Evolutionary conservation across 2,329 filamentous ascomycete species (phyloP), one percentile per base, ranked within the genome.

Genomic region (Hypomyces rosellus): DNA sequence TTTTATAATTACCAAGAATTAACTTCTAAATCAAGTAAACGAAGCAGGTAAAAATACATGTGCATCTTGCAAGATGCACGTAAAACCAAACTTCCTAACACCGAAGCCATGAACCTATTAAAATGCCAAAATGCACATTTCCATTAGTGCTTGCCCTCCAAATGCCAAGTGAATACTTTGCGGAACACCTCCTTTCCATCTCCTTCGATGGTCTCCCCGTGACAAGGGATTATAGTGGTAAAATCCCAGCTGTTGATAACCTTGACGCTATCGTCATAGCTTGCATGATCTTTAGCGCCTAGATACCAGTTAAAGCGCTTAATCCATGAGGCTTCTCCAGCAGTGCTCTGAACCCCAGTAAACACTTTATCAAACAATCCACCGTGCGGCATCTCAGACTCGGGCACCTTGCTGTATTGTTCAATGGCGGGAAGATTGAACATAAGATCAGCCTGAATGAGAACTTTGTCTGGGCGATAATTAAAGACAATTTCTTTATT

Each of bases 401-500:
- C 61, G n/a, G 54, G 84, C 80, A 61, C 70, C 73, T 71, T 87
- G 78, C 56, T 95, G 69, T 89, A 96, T 71, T 97, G 93, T 72
- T 99, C 93, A 0, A 73, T 81, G 1, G 89, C 82, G 0, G 93
- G 93, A 34, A 96, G 71, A 67, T 96, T 97, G 77, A 97, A 97
- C 57, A 97, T 65, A 39, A 97, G 69, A 67, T 99, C 93, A 5
- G 90, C 93, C 70, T 96, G 74, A 63, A 99, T 91, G 41, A 99
- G 71, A 0, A 89, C 86, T 50, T 75, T 74, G 12, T 88, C 84
- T 0, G 88, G 89, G 65, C 84, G 85, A 75, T 95, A 90, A 63
- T 85, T 73, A 69, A 97, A 89, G 22, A 93, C 89, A 30, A 97
- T 73, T 69, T 99, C 93, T 64, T 88, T 86, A 72, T 95, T 96